Evolutionary conservation across 495 filamentous ascomycete species (phyloP), one percentile per base, ranked within the genome.

Genomic region (Immersiella caudata): DNA sequence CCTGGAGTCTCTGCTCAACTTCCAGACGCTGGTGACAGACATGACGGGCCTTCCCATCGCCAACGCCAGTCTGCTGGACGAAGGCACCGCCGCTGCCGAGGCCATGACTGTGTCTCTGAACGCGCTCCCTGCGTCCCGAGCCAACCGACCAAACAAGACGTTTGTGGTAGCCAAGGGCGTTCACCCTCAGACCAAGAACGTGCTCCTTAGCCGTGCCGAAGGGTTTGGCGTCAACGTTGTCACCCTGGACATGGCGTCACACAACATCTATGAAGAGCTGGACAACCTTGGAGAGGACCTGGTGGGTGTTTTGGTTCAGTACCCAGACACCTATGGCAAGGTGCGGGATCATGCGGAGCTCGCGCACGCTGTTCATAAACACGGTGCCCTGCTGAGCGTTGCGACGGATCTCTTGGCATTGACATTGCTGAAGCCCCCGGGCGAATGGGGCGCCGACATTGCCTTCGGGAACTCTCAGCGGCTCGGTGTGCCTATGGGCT

Each of bases 381-480:
- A 91, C 40, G 91, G 91, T 29, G 92, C 90, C 46, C 90, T 92
- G 56, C 89, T 99, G 74, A 91, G 91, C 60, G 93, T 93, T 40
- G 95, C 93, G 26, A 97, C 95, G 0, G 95, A 99, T 79, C 84
- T 98, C 60, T 79, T 98, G 5, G 94, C 96, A 26, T 79, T 99
- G 79, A 97, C 96, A 5, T 76, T 95, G 9, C 83, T 99, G 29
- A 96, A 91, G 67, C 93, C 95, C 1, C 95, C 95, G 1, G 94
- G 94, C 14, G 96, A 99, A 75, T 97, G 95, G 81, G 95, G 95
- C 18, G 95, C 95, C 6, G 95, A 99, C 78, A 94, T 99, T 71
- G 95, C 94, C 6, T 97, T 99, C 77, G 95, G 95, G 63, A 97
- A 90, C 76, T 87, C 95, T n/a, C 95, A 99, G 81, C 82, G 95